phyloP scores from a whole-genome alignment of 345 rosid genomes.

The Pistacia integerrima region DNA sequence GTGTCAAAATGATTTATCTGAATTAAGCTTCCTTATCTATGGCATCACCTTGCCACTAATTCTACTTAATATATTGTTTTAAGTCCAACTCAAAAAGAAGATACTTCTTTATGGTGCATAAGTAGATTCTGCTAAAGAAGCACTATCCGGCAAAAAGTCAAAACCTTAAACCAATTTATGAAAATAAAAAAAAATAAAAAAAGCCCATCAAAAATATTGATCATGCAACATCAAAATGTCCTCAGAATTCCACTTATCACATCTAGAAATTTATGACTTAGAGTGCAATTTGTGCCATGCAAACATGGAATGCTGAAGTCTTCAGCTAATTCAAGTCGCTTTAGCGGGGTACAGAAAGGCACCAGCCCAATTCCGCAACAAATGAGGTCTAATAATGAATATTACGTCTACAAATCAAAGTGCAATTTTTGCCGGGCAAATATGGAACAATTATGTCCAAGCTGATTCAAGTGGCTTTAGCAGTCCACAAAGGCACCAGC shows the following conservation, averaged over 20 bases:
- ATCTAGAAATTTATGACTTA: not conserved
- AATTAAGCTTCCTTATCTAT: not conserved
- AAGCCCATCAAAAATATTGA: not conserved
- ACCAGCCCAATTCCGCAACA: not conserved
- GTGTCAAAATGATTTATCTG: not conserved
- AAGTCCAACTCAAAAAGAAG: not conserved
- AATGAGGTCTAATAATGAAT: not conserved
- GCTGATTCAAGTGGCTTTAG: not conserved
- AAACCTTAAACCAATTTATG: not conserved
- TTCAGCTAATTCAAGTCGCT: not conserved
- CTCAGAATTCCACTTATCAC: constrained; percentile 8
- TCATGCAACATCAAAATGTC: not conserved
- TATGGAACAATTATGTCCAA: not conserved
- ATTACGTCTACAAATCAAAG: not conserved
- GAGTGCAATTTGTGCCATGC: not conserved
- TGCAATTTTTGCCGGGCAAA: not conserved
- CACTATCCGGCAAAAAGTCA: not conserved
- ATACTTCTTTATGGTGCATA: not conserved
- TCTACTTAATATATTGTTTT: not conserved
- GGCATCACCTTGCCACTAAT: not conserved
- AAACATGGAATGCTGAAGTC: not conserved
- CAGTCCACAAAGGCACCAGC: not conserved
- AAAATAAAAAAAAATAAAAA: not conserved
- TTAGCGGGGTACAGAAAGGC: not conserved
- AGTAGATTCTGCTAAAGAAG: not conserved